Evolutionary conservation across 768 basidiomycete species (phyloP).

Genomic region (Boletus speciosus): DNA sequence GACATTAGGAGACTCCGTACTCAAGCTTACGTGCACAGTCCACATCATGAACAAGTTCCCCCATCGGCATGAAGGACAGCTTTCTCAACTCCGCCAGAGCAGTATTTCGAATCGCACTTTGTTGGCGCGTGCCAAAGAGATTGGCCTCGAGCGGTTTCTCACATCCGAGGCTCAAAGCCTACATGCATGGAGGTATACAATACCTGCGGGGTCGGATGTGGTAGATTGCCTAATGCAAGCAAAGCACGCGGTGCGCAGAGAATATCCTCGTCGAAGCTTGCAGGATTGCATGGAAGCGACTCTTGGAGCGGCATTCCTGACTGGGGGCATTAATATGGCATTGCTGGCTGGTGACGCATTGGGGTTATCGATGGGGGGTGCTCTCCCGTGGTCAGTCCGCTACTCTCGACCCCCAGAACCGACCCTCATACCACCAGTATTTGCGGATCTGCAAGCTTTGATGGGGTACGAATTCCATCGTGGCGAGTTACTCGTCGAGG

Average conservation of each 20-base stretch:
- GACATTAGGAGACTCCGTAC: conserved; percentile 81
- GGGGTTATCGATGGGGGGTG: conserved; percentile 70
- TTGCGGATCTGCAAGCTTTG: conserved; percentile 52
- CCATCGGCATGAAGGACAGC: conserved; percentile 78
- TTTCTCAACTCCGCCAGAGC: conserved; percentile 59
- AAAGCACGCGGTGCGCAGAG: conserved; percentile 36
- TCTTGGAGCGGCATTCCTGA: conserved; percentile 70
- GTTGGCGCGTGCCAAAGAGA: conserved; percentile 59
- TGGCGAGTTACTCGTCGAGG: conserved; percentile 65
- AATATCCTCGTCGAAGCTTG: conserved; percentile 64
- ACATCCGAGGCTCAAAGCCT: conserved; percentile 55
- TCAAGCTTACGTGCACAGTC: conserved; percentile 72
- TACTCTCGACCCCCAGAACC: conserved; percentile 36
- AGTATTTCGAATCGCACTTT: conserved; percentile 71
- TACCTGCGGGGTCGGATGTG: conserved; percentile 38
- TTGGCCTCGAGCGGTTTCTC: conserved; percentile 60
- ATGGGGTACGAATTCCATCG: conserved; percentile 71
- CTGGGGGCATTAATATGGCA: conserved; percentile 70
- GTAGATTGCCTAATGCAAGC: conserved; percentile 27
- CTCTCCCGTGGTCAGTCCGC: conserved; percentile 63
- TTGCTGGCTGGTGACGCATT: conserved; percentile 61
- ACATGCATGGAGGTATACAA: conserved; percentile 56
- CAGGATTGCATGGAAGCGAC: conserved; percentile 89
- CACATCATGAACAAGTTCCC: conserved; percentile 76
- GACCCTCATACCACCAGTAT: conserved; percentile 43